Percentiles rank a stretch among this genome's conserved stretches.
Evolutionary conservation across 1,284 basidiomycete species (phyloP).

Genomic region (Boletellus deceptivus): DNA sequence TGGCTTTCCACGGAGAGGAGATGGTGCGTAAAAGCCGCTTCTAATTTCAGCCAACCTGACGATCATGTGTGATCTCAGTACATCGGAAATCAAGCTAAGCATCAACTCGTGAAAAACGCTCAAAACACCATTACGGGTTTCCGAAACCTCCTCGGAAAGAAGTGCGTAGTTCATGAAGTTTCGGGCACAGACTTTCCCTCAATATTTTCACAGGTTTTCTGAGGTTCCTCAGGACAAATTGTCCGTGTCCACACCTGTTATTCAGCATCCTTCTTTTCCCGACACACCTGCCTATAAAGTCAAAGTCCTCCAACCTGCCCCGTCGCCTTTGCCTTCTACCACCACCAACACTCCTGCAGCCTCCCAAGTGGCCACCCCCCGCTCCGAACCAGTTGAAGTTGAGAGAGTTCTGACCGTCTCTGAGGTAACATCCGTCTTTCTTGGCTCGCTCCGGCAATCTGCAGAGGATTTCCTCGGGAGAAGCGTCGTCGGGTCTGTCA

Average conservation of each 20-base stretch:
- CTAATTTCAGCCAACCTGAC: neutral
- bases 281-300: slow-evolving; percentile 87
- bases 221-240: slow-evolving; percentile 61
- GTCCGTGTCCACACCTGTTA: slow-evolving; percentile 60
- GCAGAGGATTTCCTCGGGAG: slow-evolving; percentile 93
- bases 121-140: slow-evolving; percentile 95
- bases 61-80: slow-evolving; percentile 55
- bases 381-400: slow-evolving; percentile 74
- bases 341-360: slow-evolving; percentile 62
- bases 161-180: slow-evolving; percentile 45
- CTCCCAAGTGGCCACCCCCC: slow-evolving; percentile 70
- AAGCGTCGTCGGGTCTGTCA: slow-evolving; percentile 78
- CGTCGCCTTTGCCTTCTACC: slow-evolving; percentile 53
- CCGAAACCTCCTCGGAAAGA: slow-evolving; percentile 91
- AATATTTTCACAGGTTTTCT: slow-evolving; percentile 54
- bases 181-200: neutral
- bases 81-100: slow-evolving; percentile 93
- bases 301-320: slow-evolving; percentile 74
- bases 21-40: slow-evolving; percentile 51
- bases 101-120: slow-evolving; percentile 93
- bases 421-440: slow-evolving; percentile 86
- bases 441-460: slow-evolving; percentile 81
- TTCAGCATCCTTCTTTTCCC: slow-evolving; percentile 70
- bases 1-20: slow-evolving; percentile 91
- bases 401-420: slow-evolving; percentile 80